Evolutionary conservation across 768 basidiomycete species (phyloP), one percentile per base, ranked within the genome.

Genomic region (Clitopilus hobsonii): DNA sequence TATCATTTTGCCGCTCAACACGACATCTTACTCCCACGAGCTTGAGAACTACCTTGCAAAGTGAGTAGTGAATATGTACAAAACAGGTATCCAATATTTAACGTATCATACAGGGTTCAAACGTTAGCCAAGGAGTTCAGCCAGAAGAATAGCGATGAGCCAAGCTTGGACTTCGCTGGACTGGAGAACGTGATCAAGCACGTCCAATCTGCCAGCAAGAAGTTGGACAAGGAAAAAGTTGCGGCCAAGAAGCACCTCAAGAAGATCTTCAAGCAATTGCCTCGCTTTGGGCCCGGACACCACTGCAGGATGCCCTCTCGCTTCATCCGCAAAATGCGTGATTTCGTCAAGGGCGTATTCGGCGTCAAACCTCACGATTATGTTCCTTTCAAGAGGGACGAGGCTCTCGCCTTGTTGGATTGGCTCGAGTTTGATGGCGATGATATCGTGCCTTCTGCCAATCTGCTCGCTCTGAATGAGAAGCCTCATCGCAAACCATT

Each of bases 1-100:
- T 10, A 73, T 89, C 51, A 68, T 89, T 24, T 63, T 91, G 5
- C 89, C 89, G 1, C 66, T 91, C 49, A 91, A 91, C 64, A 88
- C 87, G 18, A 89, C 89, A 0, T 85, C 89, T 54, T 91, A 91
- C 66, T 72, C 87, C 3, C 60, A 81, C 14, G 86, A 89, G 63
- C 73, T 91, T n/a, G 71, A 74, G 41, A 69, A 76, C 6, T 90
- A 90, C 60, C 75, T 88, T 11, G 73, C 77, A 32, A 75, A 73
- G 87, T 89, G 63, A 61, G 80, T 30, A 7, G 27, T 55, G 11
- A 54, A 36, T 38, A n/a, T n/a, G n/a, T n/a, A n/a, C n/a, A n/a
- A n/a, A n/a, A n/a, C n/a, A n/a, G n/a, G n/a, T n/a, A n/a, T n/a
- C n/a, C n/a, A n/a, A n/a, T n/a, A n/a, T n/a, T n/a, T n/a, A n/a